phyloP scores from a whole-genome alignment of 352 stramenopile species.

The Pythium monospermum region DNA sequence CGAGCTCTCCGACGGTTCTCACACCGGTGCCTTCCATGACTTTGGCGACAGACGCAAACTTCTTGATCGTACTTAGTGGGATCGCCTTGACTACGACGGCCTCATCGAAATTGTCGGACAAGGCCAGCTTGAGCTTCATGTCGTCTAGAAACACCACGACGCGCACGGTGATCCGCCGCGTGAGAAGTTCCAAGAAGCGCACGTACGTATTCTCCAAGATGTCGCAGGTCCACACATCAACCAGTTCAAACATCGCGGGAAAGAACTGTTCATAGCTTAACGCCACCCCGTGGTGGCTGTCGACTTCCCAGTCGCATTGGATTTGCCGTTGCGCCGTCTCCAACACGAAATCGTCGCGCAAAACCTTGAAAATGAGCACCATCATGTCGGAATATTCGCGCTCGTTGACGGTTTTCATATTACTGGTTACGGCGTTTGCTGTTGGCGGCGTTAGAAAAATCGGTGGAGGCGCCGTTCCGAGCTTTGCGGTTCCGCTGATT shows the following conservation, averaged over 20 bases:
- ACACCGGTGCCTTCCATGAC: slow-evolving; percentile 48
- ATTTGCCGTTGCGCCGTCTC: slow-evolving; percentile 54
- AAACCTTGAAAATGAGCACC: slow-evolving; percentile 75
- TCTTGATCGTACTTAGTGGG: slow-evolving; percentile 58
- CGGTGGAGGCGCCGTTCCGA: slow-evolving; percentile 12
- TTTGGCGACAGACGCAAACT: slow-evolving; percentile 53
- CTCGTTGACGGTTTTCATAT: slow-evolving; percentile 37
- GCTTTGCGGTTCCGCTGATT: slow-evolving; percentile 3
- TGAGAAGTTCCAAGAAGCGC: slow-evolving; percentile 61
- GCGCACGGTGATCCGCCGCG: slow-evolving; percentile 55
- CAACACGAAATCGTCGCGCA: slow-evolving; percentile 66
- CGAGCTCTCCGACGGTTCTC: slow-evolving; percentile 60
- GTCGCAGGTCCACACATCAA: slow-evolving; percentile 81
- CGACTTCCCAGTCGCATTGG: slow-evolving; percentile 72
- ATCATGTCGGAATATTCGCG: slow-evolving; percentile 65
- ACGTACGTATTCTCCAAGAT: slow-evolving; percentile 61
- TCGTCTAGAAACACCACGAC: slow-evolving; percentile 70
- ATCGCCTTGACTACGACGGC: slow-evolving; percentile 73
- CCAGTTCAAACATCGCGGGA: slow-evolving; percentile 64
- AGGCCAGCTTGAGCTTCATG: slow-evolving; percentile 55
- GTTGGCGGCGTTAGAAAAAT: background rate
- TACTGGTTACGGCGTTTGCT: background rate
- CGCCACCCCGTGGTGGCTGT: slow-evolving; percentile 52
- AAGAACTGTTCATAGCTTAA: slow-evolving; percentile 67
- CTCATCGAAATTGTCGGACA: slow-evolving; percentile 74